Evolutionary conservation across 768 basidiomycete genomes (phyloP).

Genomic region (Albatrellus ellisii): DNA sequence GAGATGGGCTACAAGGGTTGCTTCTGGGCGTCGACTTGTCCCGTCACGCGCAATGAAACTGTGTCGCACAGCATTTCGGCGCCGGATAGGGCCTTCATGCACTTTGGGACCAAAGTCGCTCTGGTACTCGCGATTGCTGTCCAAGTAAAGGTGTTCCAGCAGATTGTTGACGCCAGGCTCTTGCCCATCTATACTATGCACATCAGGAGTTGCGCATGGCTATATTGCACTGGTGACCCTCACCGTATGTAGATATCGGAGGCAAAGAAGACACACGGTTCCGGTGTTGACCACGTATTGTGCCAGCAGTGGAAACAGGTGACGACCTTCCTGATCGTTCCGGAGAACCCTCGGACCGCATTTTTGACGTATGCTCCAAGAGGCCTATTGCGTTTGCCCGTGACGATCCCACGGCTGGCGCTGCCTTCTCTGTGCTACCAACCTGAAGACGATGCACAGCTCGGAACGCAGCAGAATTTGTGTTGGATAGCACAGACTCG

Average conservation of each 20-base stretch:
- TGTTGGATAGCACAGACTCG: slow-evolving; percentile 64
- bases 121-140: slow-evolving; percentile 74
- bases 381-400: slow-evolving; percentile 74
- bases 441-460: slow-evolving; percentile 52
- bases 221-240: slow-evolving; percentile 10
- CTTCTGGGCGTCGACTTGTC: slow-evolving; percentile 47
- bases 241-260: slow-evolving; percentile 65
- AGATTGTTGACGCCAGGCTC: slow-evolving; percentile 84
- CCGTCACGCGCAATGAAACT: slow-evolving; percentile 57
- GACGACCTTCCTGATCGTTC: slow-evolving; percentile 71
- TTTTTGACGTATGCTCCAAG: slow-evolving; percentile 61
- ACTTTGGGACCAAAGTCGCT: slow-evolving; percentile 88
- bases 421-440: slow-evolving; percentile 73
- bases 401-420: slow-evolving; percentile 81
- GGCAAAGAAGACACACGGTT: slow-evolving; percentile 38
- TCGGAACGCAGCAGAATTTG: slow-evolving; percentile 49
- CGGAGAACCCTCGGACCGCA: slow-evolving; percentile 52
- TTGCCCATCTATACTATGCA: slow-evolving; percentile 50
- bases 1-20: slow-evolving; percentile 73
- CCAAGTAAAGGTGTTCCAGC: slow-evolving; percentile 81
- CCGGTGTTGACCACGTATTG: slow-evolving; percentile 33
- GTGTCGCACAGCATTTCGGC: slow-evolving; percentile 61
- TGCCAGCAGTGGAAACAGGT: slow-evolving; percentile 51
- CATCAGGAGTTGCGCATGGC: not conserved
- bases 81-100: slow-evolving; percentile 67